Conservation (phyloP, 73 alveolate species). For the Paramecium caudatum region DNA sequence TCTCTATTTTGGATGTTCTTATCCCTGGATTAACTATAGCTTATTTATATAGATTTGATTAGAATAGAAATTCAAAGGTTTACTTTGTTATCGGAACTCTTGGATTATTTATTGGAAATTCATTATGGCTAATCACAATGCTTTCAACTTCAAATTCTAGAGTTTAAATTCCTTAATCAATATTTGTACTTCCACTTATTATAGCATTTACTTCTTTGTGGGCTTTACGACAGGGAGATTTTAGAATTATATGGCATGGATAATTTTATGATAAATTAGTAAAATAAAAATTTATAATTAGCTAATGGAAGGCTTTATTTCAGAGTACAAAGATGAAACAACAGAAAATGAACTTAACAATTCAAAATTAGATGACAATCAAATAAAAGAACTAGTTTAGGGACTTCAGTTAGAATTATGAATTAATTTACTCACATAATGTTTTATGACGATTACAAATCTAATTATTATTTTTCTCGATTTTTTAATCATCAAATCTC, state of each 20-base stretch:
- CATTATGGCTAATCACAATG: not conserved
- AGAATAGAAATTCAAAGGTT: conserved; percentile 20
- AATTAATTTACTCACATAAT: too few species aligned
- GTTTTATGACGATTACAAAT: too few species aligned
- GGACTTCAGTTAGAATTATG: not conserved
- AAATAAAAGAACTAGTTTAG: not conserved
- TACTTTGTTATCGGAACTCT: conserved; percentile 29
- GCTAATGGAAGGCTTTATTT: not conserved
- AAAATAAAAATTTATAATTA: not conserved
- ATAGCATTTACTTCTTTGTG: not conserved
- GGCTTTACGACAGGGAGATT: conserved; percentile 29
- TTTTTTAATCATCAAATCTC: conserved; percentile 45
- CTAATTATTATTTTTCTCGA: too few species aligned
- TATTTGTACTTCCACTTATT: conserved; percentile 10
- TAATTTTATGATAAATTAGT: conserved; percentile 44
- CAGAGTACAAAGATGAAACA: not conserved
- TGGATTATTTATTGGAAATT: conserved; percentile 15
- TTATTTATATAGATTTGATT: conserved; percentile 48
- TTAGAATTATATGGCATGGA: conserved; percentile 39
- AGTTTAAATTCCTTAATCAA: conserved; percentile 59
- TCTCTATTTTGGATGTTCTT: conserved; percentile 31
- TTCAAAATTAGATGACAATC: not conserved
- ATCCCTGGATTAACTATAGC: conserved; percentile 27
- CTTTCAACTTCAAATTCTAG: not conserved
- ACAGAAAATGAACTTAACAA: not conserved